These are phyloP conservation scores for Eucalyptus tenuipes DNA, from an alignment of 345 rosid species.

Conservation along the genomic window DNA sequence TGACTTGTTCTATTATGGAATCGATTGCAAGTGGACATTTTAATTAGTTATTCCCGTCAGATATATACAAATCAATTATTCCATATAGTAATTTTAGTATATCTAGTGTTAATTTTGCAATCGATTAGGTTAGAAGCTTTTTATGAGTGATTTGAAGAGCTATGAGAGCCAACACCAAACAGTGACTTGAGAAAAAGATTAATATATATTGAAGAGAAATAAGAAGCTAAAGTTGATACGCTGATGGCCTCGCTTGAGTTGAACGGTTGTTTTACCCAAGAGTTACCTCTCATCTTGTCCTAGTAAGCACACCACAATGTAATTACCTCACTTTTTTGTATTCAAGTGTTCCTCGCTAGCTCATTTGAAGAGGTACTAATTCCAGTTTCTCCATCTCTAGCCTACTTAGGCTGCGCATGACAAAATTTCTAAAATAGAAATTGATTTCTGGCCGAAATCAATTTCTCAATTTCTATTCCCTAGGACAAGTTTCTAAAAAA, in stretches of 20 bases:
- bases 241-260: not conserved
- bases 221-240: not conserved
- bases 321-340: not conserved
- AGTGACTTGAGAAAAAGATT: not conserved
- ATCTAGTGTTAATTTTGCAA: not conserved
- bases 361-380: not conserved
- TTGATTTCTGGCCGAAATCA: too few species aligned
- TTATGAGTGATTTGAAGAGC: not conserved
- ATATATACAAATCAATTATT: too few species aligned
- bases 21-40: not conserved
- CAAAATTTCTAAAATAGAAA: too few species aligned
- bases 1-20: not conserved
- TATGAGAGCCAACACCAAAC: not conserved
- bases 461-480: too few species aligned
- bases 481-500: too few species aligned
- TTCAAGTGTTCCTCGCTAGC: not conserved
- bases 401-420: too few species aligned
- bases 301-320: not conserved
- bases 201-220: not conserved
- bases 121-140: not conserved
- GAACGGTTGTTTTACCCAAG: not conserved
- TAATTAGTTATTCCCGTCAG: rapidly evolving
- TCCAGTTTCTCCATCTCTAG: not conserved
- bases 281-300: not conserved
- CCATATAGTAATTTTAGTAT: not conserved